Conservation (phyloP, 306 rosid genomes). For the Rosa chinensis region DNA sequence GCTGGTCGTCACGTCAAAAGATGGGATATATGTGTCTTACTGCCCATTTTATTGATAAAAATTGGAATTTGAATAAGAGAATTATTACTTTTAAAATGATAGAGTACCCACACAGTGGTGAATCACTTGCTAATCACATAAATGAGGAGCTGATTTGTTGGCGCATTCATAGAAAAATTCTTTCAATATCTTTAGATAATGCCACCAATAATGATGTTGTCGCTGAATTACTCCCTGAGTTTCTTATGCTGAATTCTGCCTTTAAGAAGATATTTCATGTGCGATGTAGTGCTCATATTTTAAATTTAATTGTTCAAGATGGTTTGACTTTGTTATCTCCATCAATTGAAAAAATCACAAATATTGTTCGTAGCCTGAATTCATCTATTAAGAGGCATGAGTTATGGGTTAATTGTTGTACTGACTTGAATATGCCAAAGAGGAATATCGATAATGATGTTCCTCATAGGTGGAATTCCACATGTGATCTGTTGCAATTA, state of each 20-base stretch:
- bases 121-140: not conserved
- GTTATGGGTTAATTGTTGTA: not conserved
- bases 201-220: too few relatives aligned
- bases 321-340: not conserved
- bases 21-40: too few relatives aligned
- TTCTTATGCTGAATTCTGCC: too few relatives aligned
- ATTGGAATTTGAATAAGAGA: too few relatives aligned
- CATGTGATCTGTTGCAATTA: not conserved
- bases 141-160: not conserved
- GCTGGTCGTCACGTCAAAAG: too few relatives aligned
- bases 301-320: slow-evolving; percentile 6
- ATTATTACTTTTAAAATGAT: not conserved
- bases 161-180: not conserved
- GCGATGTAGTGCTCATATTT: too few relatives aligned
- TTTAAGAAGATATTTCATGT: too few relatives aligned
- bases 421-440: not conserved
- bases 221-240: too few relatives aligned
- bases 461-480: not conserved
- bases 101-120: not conserved
- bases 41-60: too few relatives aligned
- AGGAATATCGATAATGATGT: not conserved
- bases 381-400: not conserved
- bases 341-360: not conserved
- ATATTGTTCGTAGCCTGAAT: not conserved
- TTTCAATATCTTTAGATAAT: too few relatives aligned